Evolutionary conservation across 2,329 filamentous ascomycete species (phyloP).

Genomic region (Verticillium zaregamsianum): DNA sequence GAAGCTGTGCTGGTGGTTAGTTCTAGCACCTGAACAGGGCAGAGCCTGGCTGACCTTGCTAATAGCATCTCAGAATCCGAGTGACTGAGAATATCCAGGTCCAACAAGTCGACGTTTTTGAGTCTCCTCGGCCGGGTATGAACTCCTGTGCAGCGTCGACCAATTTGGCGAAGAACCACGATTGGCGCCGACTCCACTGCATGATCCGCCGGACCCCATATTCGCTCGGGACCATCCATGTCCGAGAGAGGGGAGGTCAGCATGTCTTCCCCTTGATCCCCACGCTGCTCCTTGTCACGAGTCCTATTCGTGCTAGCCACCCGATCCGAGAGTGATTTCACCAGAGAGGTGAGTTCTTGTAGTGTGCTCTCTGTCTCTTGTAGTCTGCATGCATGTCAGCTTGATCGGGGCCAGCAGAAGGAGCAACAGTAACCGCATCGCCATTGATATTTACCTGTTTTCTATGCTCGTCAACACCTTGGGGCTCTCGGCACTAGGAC

Average conservation of each 20-base stretch:
- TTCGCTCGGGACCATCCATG: not conserved
- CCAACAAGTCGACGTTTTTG: not conserved
- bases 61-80: not conserved
- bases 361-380: not conserved
- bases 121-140: not conserved
- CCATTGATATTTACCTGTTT: too few species aligned
- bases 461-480: too few species aligned
- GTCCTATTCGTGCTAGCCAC: not conserved
- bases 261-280: not conserved
- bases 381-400: not conserved
- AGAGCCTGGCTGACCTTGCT: not conserved
- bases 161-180: not conserved
- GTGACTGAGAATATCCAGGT: not conserved
- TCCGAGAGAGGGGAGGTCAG: not conserved
- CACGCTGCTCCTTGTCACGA: not conserved
- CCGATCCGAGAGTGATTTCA: not conserved
- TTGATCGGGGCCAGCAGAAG: not conserved
- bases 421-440: not conserved
- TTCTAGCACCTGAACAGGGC: not conserved
- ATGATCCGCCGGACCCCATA: not conserved
- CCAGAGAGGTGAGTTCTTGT: not conserved
- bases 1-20: slow-evolving; percentile 2
- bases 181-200: not conserved
- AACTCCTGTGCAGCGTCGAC: not conserved
- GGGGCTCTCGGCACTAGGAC: not conserved